A percentile compares a stretch with the other conserved stretches of the same genome.
Evolutionary conservation across 2,329 filamentous ascomycete species (phyloP).

Genomic region (Lojkania enalia): DNA sequence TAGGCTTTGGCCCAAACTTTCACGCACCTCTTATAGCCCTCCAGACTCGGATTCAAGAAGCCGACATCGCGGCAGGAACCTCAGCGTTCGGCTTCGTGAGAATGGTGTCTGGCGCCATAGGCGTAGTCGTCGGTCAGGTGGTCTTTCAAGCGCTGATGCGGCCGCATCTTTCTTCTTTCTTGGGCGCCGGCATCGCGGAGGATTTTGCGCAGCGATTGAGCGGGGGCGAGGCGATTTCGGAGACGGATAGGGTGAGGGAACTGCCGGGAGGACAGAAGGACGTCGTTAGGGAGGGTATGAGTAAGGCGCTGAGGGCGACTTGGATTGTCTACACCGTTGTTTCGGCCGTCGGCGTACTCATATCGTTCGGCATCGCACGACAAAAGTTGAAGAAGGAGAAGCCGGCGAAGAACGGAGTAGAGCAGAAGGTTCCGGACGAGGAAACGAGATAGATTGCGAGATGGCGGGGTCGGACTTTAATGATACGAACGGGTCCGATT

Average conservation of each 20-base stretch:
- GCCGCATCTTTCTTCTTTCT: slow-evolving; percentile 42
- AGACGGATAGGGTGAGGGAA: slow-evolving; percentile 23
- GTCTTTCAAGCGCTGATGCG: slow-evolving; percentile 61
- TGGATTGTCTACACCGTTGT: slow-evolving; percentile 56
- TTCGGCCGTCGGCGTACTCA: slow-evolving; percentile 37
- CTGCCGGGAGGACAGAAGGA: slow-evolving; percentile 35
- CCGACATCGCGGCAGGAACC: slow-evolving; percentile 56
- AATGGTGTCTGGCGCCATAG: slow-evolving; percentile 51
- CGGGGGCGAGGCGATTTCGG: slow-evolving; percentile 38
- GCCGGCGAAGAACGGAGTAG: not conserved
- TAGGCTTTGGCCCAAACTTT: slow-evolving; percentile 59
- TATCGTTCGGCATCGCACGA: slow-evolving; percentile 41
- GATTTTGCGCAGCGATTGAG: slow-evolving; percentile 31
- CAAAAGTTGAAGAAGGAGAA: slow-evolving; percentile 23
- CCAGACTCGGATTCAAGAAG: slow-evolving; percentile 60
- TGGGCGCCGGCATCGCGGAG: slow-evolving; percentile 21
- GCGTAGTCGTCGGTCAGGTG: slow-evolving; percentile 55
- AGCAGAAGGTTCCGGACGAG: not conserved
- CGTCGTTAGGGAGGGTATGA: slow-evolving; percentile 49
- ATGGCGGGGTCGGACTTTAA: too few relatives aligned
- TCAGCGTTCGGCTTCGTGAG: slow-evolving; percentile 55
- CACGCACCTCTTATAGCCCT: slow-evolving; percentile 59
- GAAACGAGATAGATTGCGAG: not conserved
- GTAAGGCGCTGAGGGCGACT: slow-evolving; percentile 50
- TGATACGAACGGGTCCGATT: too few relatives aligned